Evolutionary conservation across 305 asterid species (phyloP).

Genomic region (Fraxinus sp.): DNA sequence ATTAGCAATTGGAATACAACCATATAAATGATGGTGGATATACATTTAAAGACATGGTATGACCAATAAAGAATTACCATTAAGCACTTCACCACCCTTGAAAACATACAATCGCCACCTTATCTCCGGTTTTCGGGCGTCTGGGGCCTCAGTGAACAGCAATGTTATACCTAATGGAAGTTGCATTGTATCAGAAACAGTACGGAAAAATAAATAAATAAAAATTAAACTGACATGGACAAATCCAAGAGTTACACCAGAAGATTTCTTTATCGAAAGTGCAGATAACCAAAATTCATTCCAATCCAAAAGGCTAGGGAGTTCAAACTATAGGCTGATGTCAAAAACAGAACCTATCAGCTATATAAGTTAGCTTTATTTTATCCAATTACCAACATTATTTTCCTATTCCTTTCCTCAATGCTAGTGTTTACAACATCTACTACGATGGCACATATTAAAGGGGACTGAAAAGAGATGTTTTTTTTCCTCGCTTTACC

Average conservation of each 20-base stretch:
- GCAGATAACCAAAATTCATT: not conserved
- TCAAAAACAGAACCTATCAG: constrained; percentile 17
- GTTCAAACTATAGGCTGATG: constrained; percentile 6
- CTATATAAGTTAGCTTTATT: not conserved
- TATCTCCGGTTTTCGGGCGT: constrained; percentile 75
- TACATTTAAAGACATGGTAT: constrained; percentile 1
- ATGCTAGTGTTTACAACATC: constrained; percentile 14
- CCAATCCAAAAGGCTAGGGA: not conserved
- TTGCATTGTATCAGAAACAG: constrained; percentile 29
- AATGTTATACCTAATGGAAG: constrained; percentile 73
- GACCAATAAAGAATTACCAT: constrained; percentile 52
- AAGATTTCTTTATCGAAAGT: not conserved
- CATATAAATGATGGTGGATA: constrained; percentile 6
- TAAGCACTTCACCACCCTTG: constrained; percentile 89
- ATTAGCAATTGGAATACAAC: not conserved
- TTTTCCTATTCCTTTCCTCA: not conserved
- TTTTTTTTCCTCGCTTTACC: constrained; percentile 8
- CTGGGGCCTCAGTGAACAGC: constrained; percentile 94
- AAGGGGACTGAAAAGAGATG: not conserved
- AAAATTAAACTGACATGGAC: not conserved
- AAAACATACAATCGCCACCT: constrained; percentile 96
- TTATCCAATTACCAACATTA: constrained; percentile 4
- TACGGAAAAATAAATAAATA: not conserved
- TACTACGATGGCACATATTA: not conserved
- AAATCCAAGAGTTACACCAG: not conserved